phyloP scores from a whole-genome alignment of 192 early-diverging fungal genomes.

The Thamnidium elegans region DNA sequence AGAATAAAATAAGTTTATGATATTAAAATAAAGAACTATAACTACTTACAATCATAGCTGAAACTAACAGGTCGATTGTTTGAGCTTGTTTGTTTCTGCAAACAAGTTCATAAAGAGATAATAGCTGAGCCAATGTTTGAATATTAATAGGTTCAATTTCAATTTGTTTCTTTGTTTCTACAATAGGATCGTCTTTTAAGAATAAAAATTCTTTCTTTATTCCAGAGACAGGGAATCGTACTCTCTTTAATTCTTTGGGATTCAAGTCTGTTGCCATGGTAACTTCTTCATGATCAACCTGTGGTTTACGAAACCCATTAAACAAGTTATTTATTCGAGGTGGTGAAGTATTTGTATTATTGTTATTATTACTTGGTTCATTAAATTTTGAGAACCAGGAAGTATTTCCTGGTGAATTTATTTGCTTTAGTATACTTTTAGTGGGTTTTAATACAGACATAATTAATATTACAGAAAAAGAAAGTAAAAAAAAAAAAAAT shows the following conservation, averaged over 20 bases:
- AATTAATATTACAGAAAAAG: background rate
- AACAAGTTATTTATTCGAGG: no score
- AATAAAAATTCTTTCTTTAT: slow-evolving; percentile 47
- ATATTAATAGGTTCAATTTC: background rate
- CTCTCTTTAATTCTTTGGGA: slow-evolving; percentile 42
- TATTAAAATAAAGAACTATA: background rate
- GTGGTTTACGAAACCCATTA: background rate
- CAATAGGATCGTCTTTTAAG: background rate
- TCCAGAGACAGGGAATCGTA: slow-evolving; percentile 51
- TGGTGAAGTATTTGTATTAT: background rate
- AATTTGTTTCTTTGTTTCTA: background rate
- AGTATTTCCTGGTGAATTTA: background rate
- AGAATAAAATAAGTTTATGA: background rate
- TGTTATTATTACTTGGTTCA: background rate
- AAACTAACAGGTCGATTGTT: slow-evolving; percentile 17
- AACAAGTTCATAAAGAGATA: slow-evolving; percentile 28
- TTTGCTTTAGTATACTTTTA: slow-evolving; percentile 7
- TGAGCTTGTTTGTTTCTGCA: slow-evolving; percentile 31
- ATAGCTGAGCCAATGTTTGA: slow-evolving; percentile 9
- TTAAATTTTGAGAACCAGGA: slow-evolving; percentile 13
- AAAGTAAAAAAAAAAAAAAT: background rate
- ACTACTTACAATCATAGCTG: slow-evolving; percentile 15
- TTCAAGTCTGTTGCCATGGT: slow-evolving; percentile 15
- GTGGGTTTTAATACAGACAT: background rate
- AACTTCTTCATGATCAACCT: background rate